phyloP scores from a whole-genome alignment of 768 basidiomycete genomes.

The Sporobolomyces phaffii region DNA sequence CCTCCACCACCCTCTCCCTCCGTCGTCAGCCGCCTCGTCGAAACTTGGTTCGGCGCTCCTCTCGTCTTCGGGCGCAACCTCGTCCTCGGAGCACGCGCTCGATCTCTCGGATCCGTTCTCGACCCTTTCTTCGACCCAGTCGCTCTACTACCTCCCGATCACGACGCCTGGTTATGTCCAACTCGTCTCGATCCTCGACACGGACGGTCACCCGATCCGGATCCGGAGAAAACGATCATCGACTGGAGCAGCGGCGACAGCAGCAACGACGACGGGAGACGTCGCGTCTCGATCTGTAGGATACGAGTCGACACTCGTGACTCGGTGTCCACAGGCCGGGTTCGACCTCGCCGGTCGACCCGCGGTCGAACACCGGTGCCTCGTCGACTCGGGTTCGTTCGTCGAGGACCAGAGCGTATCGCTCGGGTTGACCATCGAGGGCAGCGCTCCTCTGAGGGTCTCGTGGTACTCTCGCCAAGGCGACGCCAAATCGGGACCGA shows the following conservation, averaged over 20 bases:
- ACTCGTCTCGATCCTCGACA: constrained; percentile 21
- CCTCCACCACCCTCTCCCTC: constrained; percentile 16
- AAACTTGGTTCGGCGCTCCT: too few species aligned
- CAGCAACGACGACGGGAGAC: not conserved
- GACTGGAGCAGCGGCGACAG: not conserved
- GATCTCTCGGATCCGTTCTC: constrained; percentile 19
- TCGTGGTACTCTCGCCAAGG: constrained; percentile 18
- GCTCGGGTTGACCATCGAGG: constrained; percentile 22
- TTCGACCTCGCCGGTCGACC: constrained; percentile 3
- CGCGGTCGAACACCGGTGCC: constrained; percentile 25
- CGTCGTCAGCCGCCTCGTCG: too few species aligned
- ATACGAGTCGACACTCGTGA: constrained; percentile 18
- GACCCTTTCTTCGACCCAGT: constrained; percentile 23
- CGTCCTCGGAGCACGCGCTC: not conserved
- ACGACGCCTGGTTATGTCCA: constrained; percentile 1
- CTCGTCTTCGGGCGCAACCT: not conserved
- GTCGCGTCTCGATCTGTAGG: not conserved
- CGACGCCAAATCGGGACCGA: not conserved
- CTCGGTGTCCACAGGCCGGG: constrained; percentile 27
- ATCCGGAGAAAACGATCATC: constrained; percentile 29
- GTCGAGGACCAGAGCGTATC: constrained; percentile 1
- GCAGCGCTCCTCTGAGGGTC: constrained; percentile 23
- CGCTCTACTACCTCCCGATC: constrained; percentile 37
- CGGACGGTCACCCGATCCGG: constrained; percentile 10
- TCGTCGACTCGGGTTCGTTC: constrained; percentile 1